A percentile compares a stretch with the other conserved stretches of the same genome.
Conservation (phyloP, 202 grass and related monocot species). For the Dendrocalamus latiflorus region DNA sequence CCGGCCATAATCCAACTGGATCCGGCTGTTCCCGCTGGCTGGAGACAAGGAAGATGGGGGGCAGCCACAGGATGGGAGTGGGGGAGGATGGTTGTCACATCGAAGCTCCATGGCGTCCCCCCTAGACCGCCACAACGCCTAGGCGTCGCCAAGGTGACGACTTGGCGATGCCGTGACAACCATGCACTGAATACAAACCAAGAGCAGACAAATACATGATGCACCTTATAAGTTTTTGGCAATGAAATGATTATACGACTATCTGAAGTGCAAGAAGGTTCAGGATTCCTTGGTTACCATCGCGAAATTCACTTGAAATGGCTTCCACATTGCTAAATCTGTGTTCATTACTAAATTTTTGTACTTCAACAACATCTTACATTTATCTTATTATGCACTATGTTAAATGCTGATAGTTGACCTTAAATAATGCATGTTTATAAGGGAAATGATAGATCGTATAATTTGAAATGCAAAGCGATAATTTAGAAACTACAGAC, state of each 20-base stretch:
- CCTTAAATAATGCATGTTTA: neutral
- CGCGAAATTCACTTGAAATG: neutral
- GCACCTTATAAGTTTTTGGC: neutral
- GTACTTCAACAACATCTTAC: neutral
- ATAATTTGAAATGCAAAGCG: neutral
- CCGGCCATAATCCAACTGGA: too few species aligned
- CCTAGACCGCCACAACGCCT: too few species aligned
- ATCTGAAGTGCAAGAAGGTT: neutral
- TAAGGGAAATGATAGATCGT: neutral
- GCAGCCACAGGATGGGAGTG: too few species aligned
- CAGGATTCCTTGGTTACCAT: neutral
- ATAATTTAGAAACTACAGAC: neutral
- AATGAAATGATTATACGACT: neutral
- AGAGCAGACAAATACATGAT: neutral
- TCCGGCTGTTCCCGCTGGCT: too few species aligned
- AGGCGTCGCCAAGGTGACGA: too few species aligned
- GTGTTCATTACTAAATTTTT: neutral
- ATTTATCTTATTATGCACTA: neutral
- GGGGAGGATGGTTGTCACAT: too few species aligned
- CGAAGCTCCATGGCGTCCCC: too few species aligned
- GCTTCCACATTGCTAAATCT: neutral
- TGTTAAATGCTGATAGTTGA: neutral
- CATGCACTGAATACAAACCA: neutral
- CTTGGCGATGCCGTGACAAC: too few species aligned
- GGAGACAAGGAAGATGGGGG: too few species aligned